Conservation (phyloP, 441 rosid species). For the Hura crepitans region DNA sequence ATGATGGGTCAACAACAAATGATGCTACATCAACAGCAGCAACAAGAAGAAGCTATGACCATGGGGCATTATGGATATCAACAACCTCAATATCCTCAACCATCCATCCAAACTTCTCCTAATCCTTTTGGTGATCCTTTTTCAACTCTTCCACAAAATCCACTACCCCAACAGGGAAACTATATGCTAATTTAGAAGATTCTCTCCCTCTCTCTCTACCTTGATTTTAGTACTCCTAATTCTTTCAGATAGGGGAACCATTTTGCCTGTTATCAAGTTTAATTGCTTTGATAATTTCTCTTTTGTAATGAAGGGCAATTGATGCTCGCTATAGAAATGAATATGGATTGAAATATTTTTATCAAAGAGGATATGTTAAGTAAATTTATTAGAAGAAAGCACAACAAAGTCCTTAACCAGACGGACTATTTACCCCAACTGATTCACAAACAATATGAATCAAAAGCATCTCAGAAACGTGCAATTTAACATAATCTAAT, state of each 20-base stretch:
- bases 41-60: slow-evolving; percentile 31
- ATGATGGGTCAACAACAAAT: slow-evolving; percentile 51
- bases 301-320: background rate
- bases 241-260: background rate
- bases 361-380: too few relatives aligned
- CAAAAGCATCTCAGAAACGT: background rate
- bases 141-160: slow-evolving; percentile 30
- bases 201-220: too few relatives aligned
- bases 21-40: slow-evolving; percentile 24
- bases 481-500: background rate
- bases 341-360: too few relatives aligned
- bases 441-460: too few relatives aligned
- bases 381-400: too few relatives aligned
- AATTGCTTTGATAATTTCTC: background rate
- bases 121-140: slow-evolving; percentile 77
- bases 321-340: too few relatives aligned
- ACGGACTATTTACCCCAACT: too few relatives aligned
- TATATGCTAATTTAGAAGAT: slow-evolving; percentile 43
- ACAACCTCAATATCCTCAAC: slow-evolving; percentile 35
- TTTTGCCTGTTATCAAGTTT: background rate
- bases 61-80: slow-evolving; percentile 40
- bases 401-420: too few relatives aligned
- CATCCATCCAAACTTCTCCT: slow-evolving; percentile 29
- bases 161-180: slow-evolving; percentile 34
- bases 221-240: background rate